Base-by-base conservation (phyloP, 2,329 filamentous ascomycete species). In the Cladorrhinum sp. region DNA sequence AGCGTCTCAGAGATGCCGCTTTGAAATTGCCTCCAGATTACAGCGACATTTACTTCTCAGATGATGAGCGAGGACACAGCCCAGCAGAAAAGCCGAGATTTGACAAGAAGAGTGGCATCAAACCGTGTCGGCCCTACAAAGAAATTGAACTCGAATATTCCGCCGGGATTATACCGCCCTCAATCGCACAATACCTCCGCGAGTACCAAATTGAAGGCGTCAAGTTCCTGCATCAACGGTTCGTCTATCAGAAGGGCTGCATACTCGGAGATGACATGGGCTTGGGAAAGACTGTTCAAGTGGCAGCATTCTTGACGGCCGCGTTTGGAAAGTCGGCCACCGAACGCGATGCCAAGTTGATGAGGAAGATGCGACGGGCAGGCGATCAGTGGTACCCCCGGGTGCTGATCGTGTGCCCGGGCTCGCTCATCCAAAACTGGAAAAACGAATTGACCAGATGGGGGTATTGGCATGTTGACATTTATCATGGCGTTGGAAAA, bases 211-310 rank as follows among this genome's bases (percentile, higher is more conserved):
- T 98, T 1, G 84, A 90, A 26, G 95, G 95, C 4, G 91, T 89
- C 14, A 82, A 84, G 30, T 98, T 97, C 69, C 80, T 99, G 7
- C 93, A 98, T 72, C 85, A 91, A 62, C 83, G 91, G 21, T 98
- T 98, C 71, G 89, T 97, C 3, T 94, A 91, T 66, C 95, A 99
- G 70, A 89, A 88, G 67, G 95, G 95, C 1, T 92, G 90, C 1
- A 90, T 99, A 21, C 81, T 99, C 0, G 93, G 94, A 2, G 95
- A 99, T 71, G 95, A 99, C 70, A 99, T 99, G 95, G 95, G 95
- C 20, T 76, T 99, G 30, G 95, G 95, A 0, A 99, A 99, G 75
- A 99, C 95, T 0, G 91, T 99, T 2, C 95, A 99, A 73, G 91
- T 99, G 24, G 95, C 92, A 60, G 90, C 93, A 0, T 98, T 99